Conservation (phyloP, 1,284 basidiomycete species). For the Earliella scabrosa region DNA sequence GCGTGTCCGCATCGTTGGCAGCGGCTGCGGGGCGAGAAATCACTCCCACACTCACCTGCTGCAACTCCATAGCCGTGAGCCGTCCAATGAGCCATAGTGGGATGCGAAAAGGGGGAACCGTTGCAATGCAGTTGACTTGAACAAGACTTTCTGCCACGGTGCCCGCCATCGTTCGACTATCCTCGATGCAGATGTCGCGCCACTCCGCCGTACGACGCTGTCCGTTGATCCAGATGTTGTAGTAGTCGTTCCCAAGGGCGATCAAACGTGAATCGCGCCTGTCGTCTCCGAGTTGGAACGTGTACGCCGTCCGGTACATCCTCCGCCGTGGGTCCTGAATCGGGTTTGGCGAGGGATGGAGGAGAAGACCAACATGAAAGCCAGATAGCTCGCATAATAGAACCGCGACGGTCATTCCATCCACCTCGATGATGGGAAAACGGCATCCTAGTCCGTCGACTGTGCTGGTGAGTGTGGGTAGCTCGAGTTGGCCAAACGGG, state of each 20-base stretch:
- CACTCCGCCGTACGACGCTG: not conserved
- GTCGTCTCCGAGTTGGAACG: not conserved
- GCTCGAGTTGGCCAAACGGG: not conserved
- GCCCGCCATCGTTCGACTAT: not conserved
- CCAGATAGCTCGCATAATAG: not conserved
- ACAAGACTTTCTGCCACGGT: too few relatives aligned
- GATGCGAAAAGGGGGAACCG: not conserved
- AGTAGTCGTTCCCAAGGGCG: not conserved
- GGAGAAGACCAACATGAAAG: slow-evolving; percentile 1
- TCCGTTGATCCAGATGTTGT: not conserved
- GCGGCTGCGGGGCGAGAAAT: not conserved
- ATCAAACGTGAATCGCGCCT: not conserved
- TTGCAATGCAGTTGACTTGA: too few relatives aligned
- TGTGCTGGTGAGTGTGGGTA: not conserved
- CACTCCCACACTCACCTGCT: too few relatives aligned
- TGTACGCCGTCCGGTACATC: not conserved
- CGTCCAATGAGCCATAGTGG: not conserved
- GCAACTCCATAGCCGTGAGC: not conserved
- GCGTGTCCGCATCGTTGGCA: not conserved
- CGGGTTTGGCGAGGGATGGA: not conserved
- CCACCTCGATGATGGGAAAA: not conserved
- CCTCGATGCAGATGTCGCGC: not conserved
- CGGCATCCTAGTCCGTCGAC: not conserved
- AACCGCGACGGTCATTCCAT: not conserved
- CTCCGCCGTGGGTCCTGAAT: not conserved